phyloP scores from a whole-genome alignment of 371 early-diverging fungal species.

The Mortierella sp. region DNA sequence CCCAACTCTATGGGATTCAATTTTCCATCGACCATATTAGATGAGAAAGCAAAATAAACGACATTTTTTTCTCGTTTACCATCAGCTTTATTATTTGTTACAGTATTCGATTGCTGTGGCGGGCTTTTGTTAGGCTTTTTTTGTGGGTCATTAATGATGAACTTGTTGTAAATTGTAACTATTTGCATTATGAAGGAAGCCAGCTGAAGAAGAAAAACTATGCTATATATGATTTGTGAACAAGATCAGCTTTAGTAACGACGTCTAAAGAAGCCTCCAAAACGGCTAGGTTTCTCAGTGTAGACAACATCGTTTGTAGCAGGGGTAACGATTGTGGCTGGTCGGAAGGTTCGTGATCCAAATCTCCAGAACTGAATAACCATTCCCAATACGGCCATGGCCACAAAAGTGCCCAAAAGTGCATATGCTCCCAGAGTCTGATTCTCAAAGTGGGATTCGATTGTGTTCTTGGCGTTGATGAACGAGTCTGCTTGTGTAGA shows the following conservation, averaged over 20 bases:
- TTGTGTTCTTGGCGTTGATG: constrained; percentile 31
- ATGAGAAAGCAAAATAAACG: not conserved
- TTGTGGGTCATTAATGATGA: not conserved
- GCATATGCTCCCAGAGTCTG: constrained; percentile 14
- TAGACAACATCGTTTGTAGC: constrained; percentile 1
- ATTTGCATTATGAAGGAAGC: too few species aligned
- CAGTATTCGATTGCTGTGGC: not conserved
- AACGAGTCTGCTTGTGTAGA: constrained; percentile 42
- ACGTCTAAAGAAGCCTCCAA: constrained; percentile 47
- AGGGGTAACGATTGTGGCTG: not conserved
- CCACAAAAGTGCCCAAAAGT: constrained; percentile 24
- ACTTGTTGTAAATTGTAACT: not conserved
- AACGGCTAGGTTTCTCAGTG: constrained; percentile 34
- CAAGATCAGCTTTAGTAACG: not conserved
- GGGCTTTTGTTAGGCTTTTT: too few species aligned
- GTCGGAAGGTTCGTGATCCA: constrained; percentile 15
- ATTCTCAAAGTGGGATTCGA: constrained; percentile 25
- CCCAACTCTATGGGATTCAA: constrained; percentile 43
- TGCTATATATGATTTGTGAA: not conserved
- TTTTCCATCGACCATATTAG: constrained; percentile 40
- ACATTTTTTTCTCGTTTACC: not conserved
- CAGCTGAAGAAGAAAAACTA: not conserved
- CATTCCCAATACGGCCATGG: constrained; percentile 12
- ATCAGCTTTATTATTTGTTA: not conserved
- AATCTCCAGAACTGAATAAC: constrained; percentile 27